A percentile compares a stretch with the other conserved stretches of the same genome.
These are phyloP conservation scores for Starmerella khaoyaiensis DNA, from an alignment of 805 yeast species.

Conservation along the genomic window DNA sequence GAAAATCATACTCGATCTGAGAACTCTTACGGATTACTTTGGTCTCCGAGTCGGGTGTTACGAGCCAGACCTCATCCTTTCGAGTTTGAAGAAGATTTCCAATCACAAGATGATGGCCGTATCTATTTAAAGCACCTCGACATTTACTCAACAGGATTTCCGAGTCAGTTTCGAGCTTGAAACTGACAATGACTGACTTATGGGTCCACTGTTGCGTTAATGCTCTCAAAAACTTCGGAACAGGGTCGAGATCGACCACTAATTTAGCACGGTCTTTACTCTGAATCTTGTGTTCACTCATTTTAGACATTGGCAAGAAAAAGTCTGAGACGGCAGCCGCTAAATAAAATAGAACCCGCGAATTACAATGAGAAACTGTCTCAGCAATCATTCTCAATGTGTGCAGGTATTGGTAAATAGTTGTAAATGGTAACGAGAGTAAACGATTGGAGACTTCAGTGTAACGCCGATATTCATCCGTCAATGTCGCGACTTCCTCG, in stretches of 20 bases:
- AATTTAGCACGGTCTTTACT: slow-evolving; percentile 55
- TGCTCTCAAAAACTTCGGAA: slow-evolving; percentile 81
- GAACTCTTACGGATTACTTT: slow-evolving; percentile 33
- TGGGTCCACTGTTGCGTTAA: slow-evolving; percentile 93
- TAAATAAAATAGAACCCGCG: slow-evolving; percentile 59
- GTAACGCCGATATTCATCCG: slow-evolving; percentile 39
- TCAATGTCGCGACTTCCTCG: slow-evolving; percentile 49
- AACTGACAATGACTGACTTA: slow-evolving; percentile 83
- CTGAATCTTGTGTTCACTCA: slow-evolving; percentile 93
- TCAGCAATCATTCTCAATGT: slow-evolving; percentile 59
- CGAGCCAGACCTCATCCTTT: slow-evolving; percentile 78
- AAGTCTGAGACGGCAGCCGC: slow-evolving; percentile 99
- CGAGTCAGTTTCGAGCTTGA: slow-evolving; percentile 83
- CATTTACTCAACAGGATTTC: slow-evolving; percentile 62
- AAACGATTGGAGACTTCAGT: slow-evolving; percentile 38
- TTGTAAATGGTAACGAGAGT: slow-evolving; percentile 77
- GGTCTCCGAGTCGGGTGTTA: slow-evolving; percentile 32
- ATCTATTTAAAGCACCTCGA: slow-evolving; percentile 62
- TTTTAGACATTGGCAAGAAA: slow-evolving; percentile 70
- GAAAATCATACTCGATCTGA: slow-evolving; percentile 68
- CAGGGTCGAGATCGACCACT: slow-evolving; percentile 81
- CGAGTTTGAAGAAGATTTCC: slow-evolving; percentile 87
- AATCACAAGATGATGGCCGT: slow-evolving; percentile 86
- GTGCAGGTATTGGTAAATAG: slow-evolving; percentile 86
- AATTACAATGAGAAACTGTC: slow-evolving; percentile 37